Percentiles rank a stretch among this genome's conserved stretches.
These are phyloP conservation scores for Malus hybrid DNA, from an alignment of 331 rosid species.

Conservation along the genomic window DNA sequence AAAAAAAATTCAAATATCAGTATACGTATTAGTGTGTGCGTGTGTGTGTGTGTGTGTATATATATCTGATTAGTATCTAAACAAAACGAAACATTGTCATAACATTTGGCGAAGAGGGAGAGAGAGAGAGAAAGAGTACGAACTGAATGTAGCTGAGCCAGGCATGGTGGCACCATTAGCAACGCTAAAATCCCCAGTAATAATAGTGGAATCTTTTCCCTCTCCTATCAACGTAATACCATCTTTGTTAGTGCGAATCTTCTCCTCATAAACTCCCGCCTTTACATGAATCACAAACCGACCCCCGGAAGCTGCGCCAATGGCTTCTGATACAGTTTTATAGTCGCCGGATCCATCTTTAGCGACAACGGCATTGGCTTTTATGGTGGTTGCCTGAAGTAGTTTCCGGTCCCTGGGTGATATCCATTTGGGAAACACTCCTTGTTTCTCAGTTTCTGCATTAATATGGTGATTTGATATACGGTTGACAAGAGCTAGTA, in stretches of 20 bases:
- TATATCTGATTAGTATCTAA: too few species aligned
- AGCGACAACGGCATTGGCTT: slow-evolving; percentile 40
- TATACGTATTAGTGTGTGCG: too few species aligned
- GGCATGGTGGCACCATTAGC: slow-evolving; percentile 19
- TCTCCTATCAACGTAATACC: slow-evolving; percentile 53
- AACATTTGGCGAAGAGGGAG: neutral
- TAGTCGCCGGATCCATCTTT: slow-evolving; percentile 48
- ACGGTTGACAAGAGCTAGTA: slow-evolving; percentile 35
- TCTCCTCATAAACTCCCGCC: slow-evolving; percentile 40
- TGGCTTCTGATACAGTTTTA: slow-evolving; percentile 36
- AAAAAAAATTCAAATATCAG: too few species aligned
- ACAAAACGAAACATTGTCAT: neutral
- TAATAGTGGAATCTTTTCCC: slow-evolving; percentile 37
- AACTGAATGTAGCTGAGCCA: slow-evolving; percentile 37
- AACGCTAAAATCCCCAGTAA: slow-evolving; percentile 23
- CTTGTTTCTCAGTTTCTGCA: neutral
- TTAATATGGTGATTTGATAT: neutral
- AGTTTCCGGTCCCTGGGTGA: slow-evolving; percentile 20
- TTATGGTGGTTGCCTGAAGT: slow-evolving; percentile 19
- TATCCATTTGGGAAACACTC: slow-evolving; percentile 32
- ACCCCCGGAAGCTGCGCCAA: slow-evolving; percentile 35
- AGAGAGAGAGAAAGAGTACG: slow-evolving; percentile 8
- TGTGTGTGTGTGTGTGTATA: too few species aligned
- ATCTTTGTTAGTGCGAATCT: slow-evolving; percentile 32
- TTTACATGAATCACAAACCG: slow-evolving; percentile 50